Base-by-base conservation (phyloP, 164 flowering plant genomes). In the Sextonia rubra region DNA sequence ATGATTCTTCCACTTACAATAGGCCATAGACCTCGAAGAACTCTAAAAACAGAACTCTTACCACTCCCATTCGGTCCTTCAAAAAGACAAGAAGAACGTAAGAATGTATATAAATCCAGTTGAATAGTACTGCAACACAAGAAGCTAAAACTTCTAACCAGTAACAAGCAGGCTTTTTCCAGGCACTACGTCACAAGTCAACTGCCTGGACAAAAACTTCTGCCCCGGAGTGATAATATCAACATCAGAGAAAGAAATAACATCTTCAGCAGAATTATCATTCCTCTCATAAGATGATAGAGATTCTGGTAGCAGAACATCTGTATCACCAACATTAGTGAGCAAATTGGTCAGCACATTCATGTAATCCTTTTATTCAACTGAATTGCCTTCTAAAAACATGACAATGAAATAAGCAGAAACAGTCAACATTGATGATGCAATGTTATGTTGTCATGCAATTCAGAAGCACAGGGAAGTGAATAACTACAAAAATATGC, bases 11-110 rank as follows among this genome's bases (percentile, higher is more conserved):
- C 99, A 80, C 85, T 89, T 30, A 77, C 86, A 72, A 89, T 82
- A 18, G 99, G 99, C 99, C 99, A 96, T 69, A 96, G 86, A 48
- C 93, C 98, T 71, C 91, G 82, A 68, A 96, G 92, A 56, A 91
- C 97, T 81, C 99, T 87, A 85, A 96, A 96, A 37, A 96, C 76
- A 23, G 99, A 96, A 78, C 98, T 96, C 72, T 96, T 96, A 12
- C 99, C 99, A 78, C 99, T 90, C 70, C 99, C 99, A 82, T 93
- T 96, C 72, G 99, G 98, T 80, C 99, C 99, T 96, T 72, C 69
- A 76, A 66, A 75, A 62, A 52, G 47, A 47, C 52, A 73, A n/a
- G 65, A 70, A 74, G 74, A 72, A 68, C 37, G 29, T 56, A 44
- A 76, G 66, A 69, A 52, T 3, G 70, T 52, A 76, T 49, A 66